A percentile compares a stretch with the other conserved stretches of the same genome.
Evolutionary conservation across 306 rosid species (phyloP).

Genomic region (Medicago lupulina): DNA sequence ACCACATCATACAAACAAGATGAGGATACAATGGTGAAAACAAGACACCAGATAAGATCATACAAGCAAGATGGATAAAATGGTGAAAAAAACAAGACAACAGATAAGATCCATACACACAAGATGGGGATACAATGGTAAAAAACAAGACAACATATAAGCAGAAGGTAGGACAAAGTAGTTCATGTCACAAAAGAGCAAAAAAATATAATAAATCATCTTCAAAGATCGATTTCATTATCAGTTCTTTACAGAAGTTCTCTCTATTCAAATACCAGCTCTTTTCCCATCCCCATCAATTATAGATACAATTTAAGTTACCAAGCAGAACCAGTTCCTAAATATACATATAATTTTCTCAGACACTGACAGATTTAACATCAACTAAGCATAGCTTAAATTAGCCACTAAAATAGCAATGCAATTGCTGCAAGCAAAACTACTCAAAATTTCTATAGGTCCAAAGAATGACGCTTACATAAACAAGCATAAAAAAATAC

Average conservation of each 20-base stretch:
- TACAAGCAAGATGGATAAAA: conserved; percentile 16
- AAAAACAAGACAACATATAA: not conserved
- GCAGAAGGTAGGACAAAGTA: conserved; percentile 6
- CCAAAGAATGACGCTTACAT: conserved; percentile 13
- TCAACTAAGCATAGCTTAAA: conserved; percentile 22
- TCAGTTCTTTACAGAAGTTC: not conserved
- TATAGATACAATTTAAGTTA: not conserved
- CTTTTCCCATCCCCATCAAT: not conserved
- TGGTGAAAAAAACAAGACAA: not conserved
- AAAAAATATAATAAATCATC: not conserved
- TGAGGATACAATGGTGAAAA: not conserved
- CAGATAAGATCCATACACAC: not conserved
- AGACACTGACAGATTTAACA: not conserved
- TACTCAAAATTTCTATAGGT: not conserved
- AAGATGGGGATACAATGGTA: conserved; percentile 5
- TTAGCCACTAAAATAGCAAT: conserved; percentile 16
- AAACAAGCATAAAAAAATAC: conserved; percentile 23
- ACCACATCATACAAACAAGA: conserved; percentile 27
- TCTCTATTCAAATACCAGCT: conserved; percentile 10
- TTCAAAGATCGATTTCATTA: not conserved
- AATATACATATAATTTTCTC: not conserved
- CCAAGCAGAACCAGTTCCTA: not conserved
- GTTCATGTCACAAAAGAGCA: not conserved
- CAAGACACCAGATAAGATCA: not conserved
- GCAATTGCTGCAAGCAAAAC: not conserved